Percentiles rank a stretch among this genome's conserved stretches.
These are phyloP conservation scores for Orbilia blumenaviensis DNA, from an alignment of 2,329 filamentous ascomycete species.

Conservation along the genomic window DNA sequence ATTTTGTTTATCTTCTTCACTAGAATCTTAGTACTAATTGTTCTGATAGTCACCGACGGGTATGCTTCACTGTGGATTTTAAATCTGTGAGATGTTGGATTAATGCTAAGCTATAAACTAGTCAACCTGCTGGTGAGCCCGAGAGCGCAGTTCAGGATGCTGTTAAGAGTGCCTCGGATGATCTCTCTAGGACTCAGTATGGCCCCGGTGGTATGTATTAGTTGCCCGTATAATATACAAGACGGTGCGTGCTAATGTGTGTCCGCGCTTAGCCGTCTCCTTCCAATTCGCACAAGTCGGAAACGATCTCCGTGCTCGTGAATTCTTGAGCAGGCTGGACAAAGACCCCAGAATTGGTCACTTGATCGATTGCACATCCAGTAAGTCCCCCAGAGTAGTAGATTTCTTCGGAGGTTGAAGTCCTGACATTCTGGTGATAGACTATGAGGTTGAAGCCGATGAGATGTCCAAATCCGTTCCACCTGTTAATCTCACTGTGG, in stretches of 20 bases:
- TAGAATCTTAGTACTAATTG: not conserved
- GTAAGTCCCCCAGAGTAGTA: constrained; percentile 62
- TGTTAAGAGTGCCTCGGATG: constrained; percentile 67
- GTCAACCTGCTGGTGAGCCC: constrained; percentile 72
- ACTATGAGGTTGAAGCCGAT: constrained; percentile 74
- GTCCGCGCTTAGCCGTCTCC: constrained; percentile 65
- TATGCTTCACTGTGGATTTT: not conserved
- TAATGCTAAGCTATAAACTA: constrained; percentile 66
- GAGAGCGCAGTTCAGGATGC: constrained; percentile 68
- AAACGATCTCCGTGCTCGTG: constrained; percentile 71
- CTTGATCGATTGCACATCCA: constrained; percentile 74
- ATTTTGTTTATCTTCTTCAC: not conserved
- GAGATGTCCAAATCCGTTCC: constrained; percentile 72
- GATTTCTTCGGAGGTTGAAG: not conserved
- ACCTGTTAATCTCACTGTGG: constrained; percentile 71
- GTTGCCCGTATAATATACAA: not conserved
- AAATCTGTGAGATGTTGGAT: not conserved
- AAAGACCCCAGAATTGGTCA: constrained; percentile 70
- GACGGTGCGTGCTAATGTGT: not conserved
- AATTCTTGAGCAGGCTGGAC: constrained; percentile 73
- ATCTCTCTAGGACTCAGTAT: constrained; percentile 65
- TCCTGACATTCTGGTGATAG: constrained; percentile 60
- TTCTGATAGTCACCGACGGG: constrained; percentile 42
- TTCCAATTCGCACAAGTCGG: constrained; percentile 77
- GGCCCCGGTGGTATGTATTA: constrained; percentile 63